Evolutionary conservation across 306 rosid species (phyloP).

Genomic region (Senna tora): DNA sequence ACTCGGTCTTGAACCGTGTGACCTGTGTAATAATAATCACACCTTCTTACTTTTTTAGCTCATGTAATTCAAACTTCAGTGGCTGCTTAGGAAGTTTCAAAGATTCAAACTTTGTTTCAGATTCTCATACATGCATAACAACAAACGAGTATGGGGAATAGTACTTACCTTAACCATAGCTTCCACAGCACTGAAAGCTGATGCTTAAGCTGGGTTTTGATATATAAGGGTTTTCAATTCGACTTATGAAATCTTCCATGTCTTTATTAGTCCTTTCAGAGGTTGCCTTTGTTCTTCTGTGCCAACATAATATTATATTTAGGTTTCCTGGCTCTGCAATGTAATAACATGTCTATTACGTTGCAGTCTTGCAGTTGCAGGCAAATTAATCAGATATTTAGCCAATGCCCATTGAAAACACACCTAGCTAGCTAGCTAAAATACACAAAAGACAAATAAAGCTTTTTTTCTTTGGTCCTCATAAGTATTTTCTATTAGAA

Average conservation of each 20-base stretch:
- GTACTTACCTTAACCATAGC: not conserved
- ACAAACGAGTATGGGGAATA: slow-evolving; percentile 3
- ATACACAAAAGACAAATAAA: slow-evolving; percentile 5
- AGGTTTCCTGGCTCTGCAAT: not conserved
- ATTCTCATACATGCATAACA: slow-evolving; percentile 19
- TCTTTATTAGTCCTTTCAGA: not conserved
- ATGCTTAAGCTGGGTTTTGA: not conserved
- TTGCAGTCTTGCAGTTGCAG: not conserved
- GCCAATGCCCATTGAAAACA: not conserved
- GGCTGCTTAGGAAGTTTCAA: not conserved
- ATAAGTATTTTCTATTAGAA: too few relatives aligned
- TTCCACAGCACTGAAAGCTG: not conserved
- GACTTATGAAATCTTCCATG: not conserved
- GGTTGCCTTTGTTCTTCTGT: not conserved
- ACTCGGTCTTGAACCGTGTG: slow-evolving; percentile 23
- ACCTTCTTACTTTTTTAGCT: slow-evolving; percentile 1
- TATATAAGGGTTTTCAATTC: too few relatives aligned
- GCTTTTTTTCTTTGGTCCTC: too few relatives aligned
- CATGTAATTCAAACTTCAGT: not conserved
- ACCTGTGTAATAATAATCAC: not conserved
- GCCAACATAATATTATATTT: not conserved
- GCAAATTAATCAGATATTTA: not conserved
- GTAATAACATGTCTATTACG: not conserved
- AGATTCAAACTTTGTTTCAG: slow-evolving; percentile 12
- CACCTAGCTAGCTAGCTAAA: not conserved